Evolutionary conservation across 768 basidiomycete genomes (phyloP), one percentile per base, ranked within the genome.

Genomic region (Pleurotus giganteus): DNA sequence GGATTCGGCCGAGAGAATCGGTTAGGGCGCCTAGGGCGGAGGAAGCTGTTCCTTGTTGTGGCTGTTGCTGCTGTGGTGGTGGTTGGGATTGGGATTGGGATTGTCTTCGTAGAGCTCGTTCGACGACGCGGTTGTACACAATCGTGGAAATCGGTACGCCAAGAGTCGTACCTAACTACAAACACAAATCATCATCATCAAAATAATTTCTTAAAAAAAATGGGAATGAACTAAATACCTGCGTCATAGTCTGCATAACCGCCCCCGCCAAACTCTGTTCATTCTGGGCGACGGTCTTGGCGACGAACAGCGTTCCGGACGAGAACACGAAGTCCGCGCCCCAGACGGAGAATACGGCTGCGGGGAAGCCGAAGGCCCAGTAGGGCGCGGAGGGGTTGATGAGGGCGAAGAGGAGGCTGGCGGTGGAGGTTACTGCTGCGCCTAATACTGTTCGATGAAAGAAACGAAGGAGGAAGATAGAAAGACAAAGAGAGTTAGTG

Each of bases 321-420:
- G 85, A 66, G 60, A 78, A 86, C 13, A 82, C 76, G 62, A 85
- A 85, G 63, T 85, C 85, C 0, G 78, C 80, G 24, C 84, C 84
- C 44, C 83, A 73, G 17, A 84, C 84, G 36, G 75, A 65, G 50
- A 84, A 58, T 42, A 76, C 66, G 4, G 84, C 77, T 2, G 83
- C 78, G 2, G 84, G 83, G 66, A 85, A 86, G 27, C 77, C 79
- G 52, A 76, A 81, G 6, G 81, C 82, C 85, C 84, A 86, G 60
- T 79, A 85, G 7, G 78, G 63, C 7, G 69, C 70, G 3, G 64
- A 57, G 0, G 79, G 71, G 29, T 76, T 44, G 58, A 85, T 82
- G 3, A 83, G 60, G 5, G 84, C 84, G 58, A 85, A 84, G 9
- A 85, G 66, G 32, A 84, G 66, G 44, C 72, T 71, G 0, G 81